Evolutionary conservation across 225 moss, liverwort and hornwort genomes (phyloP).

Genomic region (Marchantia paleacea): DNA sequence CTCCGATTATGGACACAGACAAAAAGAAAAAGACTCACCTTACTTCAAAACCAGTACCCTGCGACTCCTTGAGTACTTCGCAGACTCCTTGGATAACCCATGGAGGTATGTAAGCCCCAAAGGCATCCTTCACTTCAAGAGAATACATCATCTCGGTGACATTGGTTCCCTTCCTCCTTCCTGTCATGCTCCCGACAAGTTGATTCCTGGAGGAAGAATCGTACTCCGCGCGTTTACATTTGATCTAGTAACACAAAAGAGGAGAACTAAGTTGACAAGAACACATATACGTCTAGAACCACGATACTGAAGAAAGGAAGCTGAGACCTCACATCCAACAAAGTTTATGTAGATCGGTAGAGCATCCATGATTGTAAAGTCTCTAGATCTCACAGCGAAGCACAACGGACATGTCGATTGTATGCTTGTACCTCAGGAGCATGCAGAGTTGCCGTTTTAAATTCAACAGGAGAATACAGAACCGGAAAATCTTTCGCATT

Average conservation of each 20-base stretch:
- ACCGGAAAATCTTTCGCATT: constrained; percentile 77
- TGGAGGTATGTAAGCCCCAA: constrained; percentile 61
- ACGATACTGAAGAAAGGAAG: neutral
- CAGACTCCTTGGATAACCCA: constrained; percentile 75
- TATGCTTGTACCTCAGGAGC: constrained; percentile 67
- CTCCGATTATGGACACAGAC: no score
- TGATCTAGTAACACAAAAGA: constrained; percentile 22
- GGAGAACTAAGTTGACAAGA: neutral
- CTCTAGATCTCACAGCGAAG: neutral
- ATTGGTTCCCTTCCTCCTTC: constrained; percentile 29
- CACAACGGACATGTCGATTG: no score
- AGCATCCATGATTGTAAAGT: neutral
- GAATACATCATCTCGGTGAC: constrained; percentile 50
- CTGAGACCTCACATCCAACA: neutral
- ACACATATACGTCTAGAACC: neutral
- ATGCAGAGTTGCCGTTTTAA: constrained; percentile 67
- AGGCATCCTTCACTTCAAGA: constrained; percentile 67
- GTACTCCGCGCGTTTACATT: constrained; percentile 58
- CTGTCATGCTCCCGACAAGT: constrained; percentile 22
- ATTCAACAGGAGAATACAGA: constrained; percentile 77
- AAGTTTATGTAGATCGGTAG: no score
- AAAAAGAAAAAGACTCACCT: constrained; percentile 41
- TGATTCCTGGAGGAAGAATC: constrained; percentile 41
- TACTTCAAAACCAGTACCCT: constrained; percentile 67
- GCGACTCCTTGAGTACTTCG: constrained; percentile 72